Evolutionary conservation across 768 basidiomycete species (phyloP), one percentile per base, ranked within the genome.

Genomic region (Macrolepiota albuminosa): DNA sequence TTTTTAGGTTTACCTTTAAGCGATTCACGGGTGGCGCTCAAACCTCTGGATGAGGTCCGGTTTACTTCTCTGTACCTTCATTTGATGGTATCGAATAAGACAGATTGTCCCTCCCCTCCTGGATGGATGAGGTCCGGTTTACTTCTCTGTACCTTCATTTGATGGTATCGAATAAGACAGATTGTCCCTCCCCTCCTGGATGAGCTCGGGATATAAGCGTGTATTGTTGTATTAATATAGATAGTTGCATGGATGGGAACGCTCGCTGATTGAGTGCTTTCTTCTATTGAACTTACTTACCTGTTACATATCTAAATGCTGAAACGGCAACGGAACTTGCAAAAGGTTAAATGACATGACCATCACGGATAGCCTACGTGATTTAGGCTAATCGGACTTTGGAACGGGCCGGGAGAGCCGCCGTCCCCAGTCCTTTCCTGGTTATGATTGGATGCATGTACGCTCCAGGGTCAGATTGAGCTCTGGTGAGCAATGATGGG

Each of bases 1-100:
- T 26, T 39, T 52, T 31, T 67, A 93, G 91, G 60, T 93, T 92
- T 70, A 93, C 91, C 18, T 93, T 92, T 85, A 92, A 91, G 71
- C 84, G 91, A 29, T 91, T 81, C 62, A 77, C 78, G 53, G 77
- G 77, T 50, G 78, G 78, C 48, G 49, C 61, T 3, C 62, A 67
- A 57, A 60, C 62, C 13, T 67, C 65, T 58, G 64, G 66, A 33
- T 65, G 51, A 65, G 42, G n/a, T 54, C n/a, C 29, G 29, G 29
- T 29, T 29, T 29, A 29, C 29, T 29, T 2, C 29, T 29, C 3
- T 29, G 26, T 24, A 26, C 18, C 39, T 40, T 40, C 53, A 21
- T 21, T 21, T 21, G 21, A 29, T 29, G 29, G 29, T 29, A 29
- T 4, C 29, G 29, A 29, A 4, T 29, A 29, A 29, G 29, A 29